A percentile compares a stretch with the other conserved stretches of the same genome.
Evolutionary conservation across 306 rosid genomes (phyloP).

Genomic region (Trifolium subterraneum): DNA sequence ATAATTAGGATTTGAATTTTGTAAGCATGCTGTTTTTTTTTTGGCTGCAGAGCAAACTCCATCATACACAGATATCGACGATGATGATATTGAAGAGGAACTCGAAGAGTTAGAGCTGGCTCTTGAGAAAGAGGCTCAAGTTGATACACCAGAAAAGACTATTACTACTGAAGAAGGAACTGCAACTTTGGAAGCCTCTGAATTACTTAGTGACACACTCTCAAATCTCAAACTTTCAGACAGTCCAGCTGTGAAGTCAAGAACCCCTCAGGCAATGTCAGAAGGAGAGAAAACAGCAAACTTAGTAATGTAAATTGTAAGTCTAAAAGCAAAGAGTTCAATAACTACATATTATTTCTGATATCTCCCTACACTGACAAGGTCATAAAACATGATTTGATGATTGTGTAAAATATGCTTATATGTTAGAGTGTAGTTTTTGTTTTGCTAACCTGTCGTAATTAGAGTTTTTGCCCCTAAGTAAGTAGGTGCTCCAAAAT

Average conservation of each 20-base stretch:
- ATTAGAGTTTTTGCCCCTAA: too few species aligned
- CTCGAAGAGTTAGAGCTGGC: conserved; percentile 72
- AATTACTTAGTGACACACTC: conserved; percentile 52
- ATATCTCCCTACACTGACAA: neutral
- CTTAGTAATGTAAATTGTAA: conserved; percentile 53
- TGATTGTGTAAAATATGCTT: conserved; percentile 1
- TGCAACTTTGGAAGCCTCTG: conserved; percentile 48
- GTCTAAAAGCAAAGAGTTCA: conserved; percentile 17
- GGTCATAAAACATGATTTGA: neutral
- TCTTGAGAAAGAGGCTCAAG: conserved; percentile 45
- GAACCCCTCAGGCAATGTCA: conserved; percentile 19
- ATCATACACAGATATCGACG: conserved; percentile 52
- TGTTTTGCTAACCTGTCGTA: neutral
- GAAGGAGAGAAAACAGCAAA: conserved; percentile 36
- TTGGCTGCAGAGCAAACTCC: conserved; percentile 62
- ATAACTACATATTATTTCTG: neutral
- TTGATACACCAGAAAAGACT: conserved; percentile 29
- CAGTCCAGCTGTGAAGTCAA: conserved; percentile 36
- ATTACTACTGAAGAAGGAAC: conserved; percentile 34
- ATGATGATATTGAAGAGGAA: conserved; percentile 83
- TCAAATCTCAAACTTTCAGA: conserved; percentile 72
- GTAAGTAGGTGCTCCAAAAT: too few species aligned
- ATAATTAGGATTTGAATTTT: conserved; percentile 28
- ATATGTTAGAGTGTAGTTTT: neutral
- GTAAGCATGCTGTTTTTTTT: conserved; percentile 12